phyloP scores from a whole-genome alignment of 345 rosid genomes.

The Camelina sativa region DNA sequence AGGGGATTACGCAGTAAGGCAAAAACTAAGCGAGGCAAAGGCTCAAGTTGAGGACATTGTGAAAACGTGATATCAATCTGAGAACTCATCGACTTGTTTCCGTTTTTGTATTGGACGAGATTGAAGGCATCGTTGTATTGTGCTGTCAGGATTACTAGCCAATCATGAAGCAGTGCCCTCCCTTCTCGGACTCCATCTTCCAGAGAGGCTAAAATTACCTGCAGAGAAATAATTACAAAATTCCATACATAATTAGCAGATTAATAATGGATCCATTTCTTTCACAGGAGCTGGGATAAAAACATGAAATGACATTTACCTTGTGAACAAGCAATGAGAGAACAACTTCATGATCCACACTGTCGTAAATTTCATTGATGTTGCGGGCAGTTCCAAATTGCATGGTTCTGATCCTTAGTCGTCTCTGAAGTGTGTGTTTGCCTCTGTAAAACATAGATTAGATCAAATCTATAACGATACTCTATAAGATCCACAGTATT shows the following conservation, averaged over 20 bases:
- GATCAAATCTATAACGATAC: conserved; percentile 31
- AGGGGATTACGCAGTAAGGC: conserved; percentile 95
- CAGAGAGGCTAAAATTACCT: conserved; percentile 89
- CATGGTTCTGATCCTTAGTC: conserved; percentile 88
- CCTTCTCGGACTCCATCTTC: conserved; percentile 97
- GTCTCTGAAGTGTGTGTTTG: conserved; percentile 70
- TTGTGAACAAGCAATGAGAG: conserved; percentile 90
- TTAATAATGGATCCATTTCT: neutral
- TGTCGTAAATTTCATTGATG: conserved; percentile 78
- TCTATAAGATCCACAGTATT: conserved; percentile 8
- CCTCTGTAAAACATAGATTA: conserved; percentile 52
- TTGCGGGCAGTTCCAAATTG: conserved; percentile 77
- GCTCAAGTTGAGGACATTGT: conserved; percentile 92
- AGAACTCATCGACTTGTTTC: conserved; percentile 54
- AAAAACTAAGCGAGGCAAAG: conserved; percentile 85
- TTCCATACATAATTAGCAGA: conserved; percentile 4
- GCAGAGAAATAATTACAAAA: conserved; percentile 7
- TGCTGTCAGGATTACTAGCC: conserved; percentile 92
- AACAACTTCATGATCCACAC: conserved; percentile 86
- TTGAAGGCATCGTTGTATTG: conserved; percentile 80
- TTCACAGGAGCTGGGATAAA: neutral
- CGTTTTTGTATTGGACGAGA: conserved; percentile 67
- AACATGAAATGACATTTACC: conserved; percentile 49
- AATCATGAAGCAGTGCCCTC: conserved; percentile 89
- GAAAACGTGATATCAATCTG: conserved; percentile 85